Evolutionary conservation across 805 yeast genomes (phyloP), one percentile per base, ranked within the genome.

Genomic region (Starmerella roubikii): DNA sequence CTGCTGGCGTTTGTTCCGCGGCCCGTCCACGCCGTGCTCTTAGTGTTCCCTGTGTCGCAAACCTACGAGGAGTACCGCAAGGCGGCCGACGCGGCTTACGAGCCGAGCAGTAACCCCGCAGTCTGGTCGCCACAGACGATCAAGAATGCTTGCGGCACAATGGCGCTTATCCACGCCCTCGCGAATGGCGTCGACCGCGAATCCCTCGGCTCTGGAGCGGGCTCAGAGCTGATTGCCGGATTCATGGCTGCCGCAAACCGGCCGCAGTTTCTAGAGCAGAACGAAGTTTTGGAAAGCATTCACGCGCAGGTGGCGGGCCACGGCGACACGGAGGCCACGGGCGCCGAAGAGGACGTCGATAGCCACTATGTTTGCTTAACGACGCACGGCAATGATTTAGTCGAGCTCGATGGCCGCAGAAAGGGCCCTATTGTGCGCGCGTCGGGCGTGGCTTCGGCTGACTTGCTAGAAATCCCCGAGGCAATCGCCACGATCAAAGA

Each of bases 341-440:
- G 48, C 20, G 66, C 69, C 17, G 61, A 56, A 2, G 72, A 62
- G 31, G 56, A 57, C 2, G 66, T 72, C 4, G 72, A 75, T 39
- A 63, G 78, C 41, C 98, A 88, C 60, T 88, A 81, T 54, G 75
- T 88, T 20, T 68, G 91, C 5, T 77, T 80, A 51, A 66, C 68
- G 19, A 59, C 61, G 11, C 67, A 72, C 45, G 72, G 71, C 8
- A 31, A 42, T n/a, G 72, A 71, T 42, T 54, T 88, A 17, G 82
- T 73, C 52, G 97, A 88, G 58, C 66, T 88, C 26, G 98, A 88
- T 54, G 98, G 98, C 1, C 68, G 97, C 47, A 67, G 93, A 47
- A 59, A 59, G 26, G 91, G 94, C 0, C 84, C 94, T 0, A 65
- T 77, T 26, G 73, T 69, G 42, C 60, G 84, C 30, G 48, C 39